phyloP scores from a whole-genome alignment of 176 grass and related monocot genomes.

The Raddia distichophylla region DNA sequence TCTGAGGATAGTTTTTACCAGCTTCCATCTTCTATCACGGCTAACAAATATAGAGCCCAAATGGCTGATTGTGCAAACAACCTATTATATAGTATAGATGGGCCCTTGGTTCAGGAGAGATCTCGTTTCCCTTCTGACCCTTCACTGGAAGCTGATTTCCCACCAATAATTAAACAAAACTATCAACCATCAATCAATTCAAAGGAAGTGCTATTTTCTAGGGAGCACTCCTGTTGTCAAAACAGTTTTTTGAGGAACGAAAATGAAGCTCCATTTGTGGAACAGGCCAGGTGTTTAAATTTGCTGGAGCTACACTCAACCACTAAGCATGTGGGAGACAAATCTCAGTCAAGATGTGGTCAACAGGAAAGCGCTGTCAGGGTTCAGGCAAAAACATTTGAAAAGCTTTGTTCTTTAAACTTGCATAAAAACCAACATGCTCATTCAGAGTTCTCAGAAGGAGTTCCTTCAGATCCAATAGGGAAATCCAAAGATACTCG shows the following conservation, averaged over 20 bases:
- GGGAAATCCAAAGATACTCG: slow-evolving; percentile 32
- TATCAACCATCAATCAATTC: slow-evolving; percentile 34
- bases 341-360: slow-evolving; percentile 17
- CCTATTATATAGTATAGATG: slow-evolving; percentile 24
- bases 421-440: slow-evolving; percentile 22
- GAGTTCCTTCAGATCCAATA: slow-evolving; percentile 32
- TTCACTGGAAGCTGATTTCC: slow-evolving; percentile 27
- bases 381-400: background rate
- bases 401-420: slow-evolving; percentile 30
- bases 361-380: slow-evolving; percentile 28
- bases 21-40: no score
- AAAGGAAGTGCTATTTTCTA: slow-evolving; percentile 25
- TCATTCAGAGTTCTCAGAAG: background rate
- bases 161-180: slow-evolving; percentile 33
- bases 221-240: slow-evolving; percentile 23
- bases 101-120: slow-evolving; percentile 36
- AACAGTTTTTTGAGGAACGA: slow-evolving; percentile 24
- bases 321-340: no score
- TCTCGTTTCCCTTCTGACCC: background rate
- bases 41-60: slow-evolving; percentile 32
- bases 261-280: slow-evolving; percentile 28
- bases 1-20: no score
- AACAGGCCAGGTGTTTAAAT: background rate
- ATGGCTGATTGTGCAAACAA: slow-evolving; percentile 19
- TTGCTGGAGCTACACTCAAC: no score